Evolutionary conservation across 305 asterid genomes (phyloP), one percentile per base, ranked within the genome.

Genomic region (Fraxinus paxiana): DNA sequence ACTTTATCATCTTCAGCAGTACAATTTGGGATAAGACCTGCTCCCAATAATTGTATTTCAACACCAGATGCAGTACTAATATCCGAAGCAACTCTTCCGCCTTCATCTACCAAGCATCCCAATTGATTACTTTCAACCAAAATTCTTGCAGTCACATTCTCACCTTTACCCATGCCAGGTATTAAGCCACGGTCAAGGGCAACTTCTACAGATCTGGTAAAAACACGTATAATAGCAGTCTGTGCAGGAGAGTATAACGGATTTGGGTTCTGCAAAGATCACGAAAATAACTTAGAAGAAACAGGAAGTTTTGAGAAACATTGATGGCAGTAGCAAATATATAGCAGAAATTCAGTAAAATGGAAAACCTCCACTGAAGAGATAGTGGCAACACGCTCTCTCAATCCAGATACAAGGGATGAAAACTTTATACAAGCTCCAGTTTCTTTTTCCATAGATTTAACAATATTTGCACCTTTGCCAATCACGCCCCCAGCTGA

Each of bases 401-500:
- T 87, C 17, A 87, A 84, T 61, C 92, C 87, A 43, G 88, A 48
- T 56, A 77, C 81, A 5, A 88, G 90, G 77, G 92, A 70, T 59
- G 89, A 71, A 85, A 91, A 84, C 82, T 81, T 86, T 83, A 91
- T 88, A 54, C 85, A 88, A 83, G 92, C 92, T 72, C 92, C 92
- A 0, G 92, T 91, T 84, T 91, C 92, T 18, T 86, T 87, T 85
- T 91, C 90, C 85, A 91, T 73, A 81, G 79, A 85, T 76, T 83
- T 89, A 30, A 91, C 85, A 34, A 84, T 67, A 76, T 79, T 65
- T 72, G 86, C 94, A 81, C 90, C 90, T 80, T 82, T 87, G 75
- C 92, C 94, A 73, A 89, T 87, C 82, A 91, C 89, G 33, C 92
- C 90, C 56, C 92, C 91, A 75, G 89, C 94, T 70, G 88, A 38